Evolutionary conservation across 768 basidiomycete genomes (phyloP), one percentile per base, ranked within the genome.

Genomic region (Tricholoma furcatifolium): DNA sequence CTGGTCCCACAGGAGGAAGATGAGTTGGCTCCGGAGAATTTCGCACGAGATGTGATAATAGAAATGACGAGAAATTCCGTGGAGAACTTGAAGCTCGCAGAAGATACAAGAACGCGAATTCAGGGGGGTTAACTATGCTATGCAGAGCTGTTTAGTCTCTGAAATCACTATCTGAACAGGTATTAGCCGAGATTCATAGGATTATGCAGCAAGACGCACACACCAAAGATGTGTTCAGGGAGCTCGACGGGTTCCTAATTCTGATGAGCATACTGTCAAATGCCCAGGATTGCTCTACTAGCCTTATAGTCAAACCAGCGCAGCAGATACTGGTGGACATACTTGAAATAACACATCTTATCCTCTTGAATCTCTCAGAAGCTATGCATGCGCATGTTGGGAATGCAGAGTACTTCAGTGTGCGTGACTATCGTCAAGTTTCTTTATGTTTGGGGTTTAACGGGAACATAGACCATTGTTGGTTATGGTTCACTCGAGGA

Each of bases 391-490:
- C n/a, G n/a, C n/a, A n/a, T n/a, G n/a, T n/a, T n/a, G n/a, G n/a
- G n/a, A n/a, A n/a, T n/a, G n/a, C n/a, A n/a, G n/a, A n/a, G n/a
- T 89, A 84, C 67, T 92, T 91, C 58, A 74, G 81, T 72, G 90
- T 89, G 52, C 24, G 83, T 71, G 14, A 18, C 21, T 14, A 24
- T 21, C 55, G 18, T 45, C 27, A 10, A 21, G 12, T 38, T 17
- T 39, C 11, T 32, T 14, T 38, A 49, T 32, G 38, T 54, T 14
- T 7, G 54, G 48, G 34, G 15, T 23, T 32, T 47, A n/a, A 56
- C 45, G 17, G 44, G 18, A 55, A 55, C 23, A 21, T 51, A 86
- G 81, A 73, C 65, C 18, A 70, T 71, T 36, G 83, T 92, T 8
- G 88, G 89, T 5, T 91, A 85, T 51, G 72, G 79, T 24, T 77